Percentiles rank a stretch among this genome's conserved stretches.
phyloP scores from a whole-genome alignment of 2,329 filamentous ascomycete genomes.

The Diplodia scrobiculata region DNA sequence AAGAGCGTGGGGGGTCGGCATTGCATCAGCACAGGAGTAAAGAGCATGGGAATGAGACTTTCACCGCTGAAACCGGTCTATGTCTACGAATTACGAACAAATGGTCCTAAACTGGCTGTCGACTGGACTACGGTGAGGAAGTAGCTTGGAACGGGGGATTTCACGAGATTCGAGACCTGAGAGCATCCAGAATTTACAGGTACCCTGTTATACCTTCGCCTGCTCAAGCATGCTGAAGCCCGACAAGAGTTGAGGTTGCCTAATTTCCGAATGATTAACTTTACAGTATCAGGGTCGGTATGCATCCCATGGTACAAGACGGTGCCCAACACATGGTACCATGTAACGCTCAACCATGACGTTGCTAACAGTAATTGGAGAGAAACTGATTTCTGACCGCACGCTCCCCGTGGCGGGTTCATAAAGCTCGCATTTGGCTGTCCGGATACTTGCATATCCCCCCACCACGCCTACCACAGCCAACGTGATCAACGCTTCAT shows the following conservation, averaged over 20 bases:
- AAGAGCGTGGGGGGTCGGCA: too few relatives aligned
- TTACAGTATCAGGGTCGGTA: background rate
- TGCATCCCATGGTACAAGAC: background rate
- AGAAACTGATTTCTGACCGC: background rate
- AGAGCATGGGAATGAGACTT: background rate
- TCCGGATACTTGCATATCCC: background rate
- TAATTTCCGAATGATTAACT: background rate
- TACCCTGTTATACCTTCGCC: too few relatives aligned
- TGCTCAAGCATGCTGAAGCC: background rate
- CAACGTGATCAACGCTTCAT: background rate
- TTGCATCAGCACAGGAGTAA: background rate
- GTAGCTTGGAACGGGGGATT: background rate
- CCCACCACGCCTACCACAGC: background rate
- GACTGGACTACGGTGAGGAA: background rate
- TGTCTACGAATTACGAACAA: background rate
- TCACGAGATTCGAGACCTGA: background rate
- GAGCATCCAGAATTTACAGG: too few relatives aligned
- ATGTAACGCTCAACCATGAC: background rate
- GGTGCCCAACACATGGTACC: background rate
- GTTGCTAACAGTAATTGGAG: background rate
- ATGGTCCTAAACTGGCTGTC: background rate
- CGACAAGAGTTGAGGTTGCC: background rate
- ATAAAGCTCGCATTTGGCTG: background rate
- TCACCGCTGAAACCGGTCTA: background rate
- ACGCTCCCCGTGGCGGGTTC: background rate